Percentiles rank a stretch among this genome's conserved stretches.
phyloP scores from a whole-genome alignment of 2,329 filamentous ascomycete species.

The Hirsutella thompsonii region DNA sequence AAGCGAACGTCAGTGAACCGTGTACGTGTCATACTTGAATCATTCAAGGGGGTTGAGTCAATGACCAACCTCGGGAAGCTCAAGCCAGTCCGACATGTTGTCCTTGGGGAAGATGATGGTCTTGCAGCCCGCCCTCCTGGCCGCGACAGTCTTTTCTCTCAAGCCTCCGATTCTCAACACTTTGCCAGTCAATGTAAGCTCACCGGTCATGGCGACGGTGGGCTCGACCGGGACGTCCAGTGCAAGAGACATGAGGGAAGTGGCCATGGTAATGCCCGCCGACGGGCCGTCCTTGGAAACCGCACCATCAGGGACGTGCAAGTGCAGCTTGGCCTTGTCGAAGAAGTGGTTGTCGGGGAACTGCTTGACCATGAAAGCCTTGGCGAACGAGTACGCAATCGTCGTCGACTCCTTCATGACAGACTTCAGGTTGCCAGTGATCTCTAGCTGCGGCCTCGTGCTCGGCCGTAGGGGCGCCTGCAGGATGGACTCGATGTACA shows the following conservation, averaged over 20 bases:
- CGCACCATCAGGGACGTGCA: conserved; percentile 93
- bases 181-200: conserved; percentile 93
- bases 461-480: conserved; percentile 65
- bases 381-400: conserved; percentile 94
- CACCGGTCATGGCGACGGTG: conserved; percentile 93
- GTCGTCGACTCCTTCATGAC: conserved; percentile 97
- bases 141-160: conserved; percentile 94
- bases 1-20: neutral
- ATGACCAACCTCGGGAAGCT: conserved; percentile 77
- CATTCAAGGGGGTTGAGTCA: neutral
- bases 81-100: conserved; percentile 93
- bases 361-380: conserved; percentile 70
- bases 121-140: conserved; percentile 79
- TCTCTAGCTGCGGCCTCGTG: conserved; percentile 70
- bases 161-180: conserved; percentile 88
- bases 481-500: conserved; percentile 95
- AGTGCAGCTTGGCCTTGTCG: conserved; percentile 84
- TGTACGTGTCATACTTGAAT: neutral
- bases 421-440: conserved; percentile 85
- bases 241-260: conserved; percentile 73
- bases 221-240: conserved; percentile 68
- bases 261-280: conserved; percentile 98
- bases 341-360: conserved; percentile 93
- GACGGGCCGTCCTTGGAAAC: conserved; percentile 90
- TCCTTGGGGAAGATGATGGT: conserved; percentile 92